A percentile compares a stretch with the other conserved stretches of the same genome.
Evolutionary conservation across 306 rosid genomes (phyloP).

Genomic region (Gleditsia sinensis): DNA sequence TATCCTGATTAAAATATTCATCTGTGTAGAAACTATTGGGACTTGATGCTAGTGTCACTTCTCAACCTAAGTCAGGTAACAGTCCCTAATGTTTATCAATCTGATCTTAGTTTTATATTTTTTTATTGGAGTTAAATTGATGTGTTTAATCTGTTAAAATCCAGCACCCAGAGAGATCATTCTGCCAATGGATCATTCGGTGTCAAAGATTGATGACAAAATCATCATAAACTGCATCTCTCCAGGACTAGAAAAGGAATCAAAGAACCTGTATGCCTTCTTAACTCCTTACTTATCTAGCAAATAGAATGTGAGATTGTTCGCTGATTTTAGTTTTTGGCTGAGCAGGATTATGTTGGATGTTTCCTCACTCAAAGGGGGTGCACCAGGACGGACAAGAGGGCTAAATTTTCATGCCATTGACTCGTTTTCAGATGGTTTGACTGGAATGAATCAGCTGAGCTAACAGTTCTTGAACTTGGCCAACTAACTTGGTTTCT

Average conservation of each 20-base stretch:
- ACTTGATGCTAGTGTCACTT: constrained; percentile 49
- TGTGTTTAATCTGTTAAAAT: constrained; percentile 19
- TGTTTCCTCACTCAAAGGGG: constrained; percentile 72
- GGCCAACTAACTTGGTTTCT: constrained; percentile 52
- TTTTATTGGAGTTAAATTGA: constrained; percentile 13
- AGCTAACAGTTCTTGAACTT: constrained; percentile 48
- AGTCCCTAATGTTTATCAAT: neutral
- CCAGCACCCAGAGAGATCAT: constrained; percentile 51
- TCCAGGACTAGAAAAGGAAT: constrained; percentile 51
- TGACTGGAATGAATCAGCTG: constrained; percentile 37
- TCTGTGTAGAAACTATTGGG: constrained; percentile 70
- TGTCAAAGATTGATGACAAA: constrained; percentile 62
- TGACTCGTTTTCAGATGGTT: constrained; percentile 47
- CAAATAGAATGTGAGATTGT: neutral
- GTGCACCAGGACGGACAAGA: constrained; percentile 92
- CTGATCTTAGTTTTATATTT: neutral
- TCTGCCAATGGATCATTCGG: constrained; percentile 53
- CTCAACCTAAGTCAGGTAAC: constrained; percentile 57
- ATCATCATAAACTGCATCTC: constrained; percentile 57
- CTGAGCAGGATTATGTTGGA: constrained; percentile 73
- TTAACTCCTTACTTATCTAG: neutral
- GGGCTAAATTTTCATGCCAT: constrained; percentile 62
- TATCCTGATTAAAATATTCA: constrained; percentile 27
- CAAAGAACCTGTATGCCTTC: constrained; percentile 60
- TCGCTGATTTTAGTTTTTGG: constrained; percentile 10